A percentile compares a stretch with the other conserved stretches of the same genome.
These are phyloP conservation scores for Solanum chilense DNA, from an alignment of 257 asterid genomes.

Conservation along the genomic window DNA sequence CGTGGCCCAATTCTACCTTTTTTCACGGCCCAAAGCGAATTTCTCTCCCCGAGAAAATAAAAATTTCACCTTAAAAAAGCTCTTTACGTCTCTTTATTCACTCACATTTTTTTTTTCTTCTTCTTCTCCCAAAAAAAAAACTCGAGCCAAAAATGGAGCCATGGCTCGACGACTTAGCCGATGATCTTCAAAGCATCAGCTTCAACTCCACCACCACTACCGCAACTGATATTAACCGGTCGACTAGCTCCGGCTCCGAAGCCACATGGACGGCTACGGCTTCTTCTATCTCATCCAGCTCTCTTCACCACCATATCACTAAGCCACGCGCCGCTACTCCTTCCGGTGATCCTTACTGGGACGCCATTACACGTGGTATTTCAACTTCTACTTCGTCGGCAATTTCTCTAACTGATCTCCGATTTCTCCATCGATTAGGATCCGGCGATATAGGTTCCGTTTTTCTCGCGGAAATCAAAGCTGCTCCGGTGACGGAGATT, in stretches of 20 bases:
- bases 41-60: background rate
- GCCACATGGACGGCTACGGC: conserved; percentile 55
- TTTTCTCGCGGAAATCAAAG: conserved; percentile 69
- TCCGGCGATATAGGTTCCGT: conserved; percentile 95
- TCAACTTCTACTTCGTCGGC: conserved; percentile 20
- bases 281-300: conserved; percentile 24
- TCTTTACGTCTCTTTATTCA: background rate
- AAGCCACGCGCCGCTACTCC: conserved; percentile 39
- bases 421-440: conserved; percentile 85
- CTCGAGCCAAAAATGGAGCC: conserved; percentile 79
- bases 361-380: conserved; percentile 41
- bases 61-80: background rate
- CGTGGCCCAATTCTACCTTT: background rate
- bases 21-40: background rate
- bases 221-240: conserved; percentile 73
- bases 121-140: background rate
- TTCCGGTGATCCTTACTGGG: conserved; percentile 74
- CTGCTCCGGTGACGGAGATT: conserved; percentile 15
- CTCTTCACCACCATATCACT: conserved; percentile 13
- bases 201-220: conserved; percentile 76
- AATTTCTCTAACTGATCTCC: conserved; percentile 63
- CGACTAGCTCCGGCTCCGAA: conserved; percentile 87
- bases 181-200: conserved; percentile 87
- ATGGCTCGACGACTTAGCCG: conserved; percentile 57
- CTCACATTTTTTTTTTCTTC: background rate